Evolutionary conservation across 2,329 filamentous ascomycete species (phyloP), one percentile per base, ranked within the genome.

Genomic region (Aspergillus sp.): DNA sequence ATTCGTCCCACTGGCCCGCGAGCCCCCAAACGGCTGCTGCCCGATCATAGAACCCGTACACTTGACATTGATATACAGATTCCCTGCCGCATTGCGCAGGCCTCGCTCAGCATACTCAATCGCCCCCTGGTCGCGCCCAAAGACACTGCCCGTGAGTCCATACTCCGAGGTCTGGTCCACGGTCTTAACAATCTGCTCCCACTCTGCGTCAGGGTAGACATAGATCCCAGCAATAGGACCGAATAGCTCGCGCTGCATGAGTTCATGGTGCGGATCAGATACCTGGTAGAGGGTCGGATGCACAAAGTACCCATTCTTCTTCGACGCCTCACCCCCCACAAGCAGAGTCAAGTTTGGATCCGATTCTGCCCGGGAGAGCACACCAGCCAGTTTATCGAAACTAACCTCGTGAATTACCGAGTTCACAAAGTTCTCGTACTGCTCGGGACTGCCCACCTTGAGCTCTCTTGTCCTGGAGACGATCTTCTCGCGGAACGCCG

Each of bases 341-440:
- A 96, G 73, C 2, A 93, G 81, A 71, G 89, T 83, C n/a, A 96
- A 83, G 62, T 89, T 84, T 3, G 79, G 75, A 73, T 96, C 91
- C 3, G 81, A 80, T 76, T 90, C 91, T 12, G 90, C 89, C 30
- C 83, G 85, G 60, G 93, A 88, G 62, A 96, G 93, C 50, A 88
- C 88, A 13, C 81, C 81, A 0, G 84, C 83, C 1, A 96, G 83
- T 75, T 92, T 93, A 72, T 91, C 85, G 81, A 96, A 96, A 7
- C 88, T 89, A 7, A 80, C 83, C 62, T 86, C 82, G 77, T 96
- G 90, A 73, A 96, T 96, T 56, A 96, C 91, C n/a, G 91, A 91
- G 79, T 91, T 90, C 64, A 82, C 78, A 68, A 89, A 88, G 43
- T 89, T 78, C 34, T 83, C 83, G 55, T 26, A 26, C 24, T 26